Evolutionary conservation across 2,329 filamentous ascomycete species (phyloP).

Genomic region (Cladosporium halotolerans): DNA sequence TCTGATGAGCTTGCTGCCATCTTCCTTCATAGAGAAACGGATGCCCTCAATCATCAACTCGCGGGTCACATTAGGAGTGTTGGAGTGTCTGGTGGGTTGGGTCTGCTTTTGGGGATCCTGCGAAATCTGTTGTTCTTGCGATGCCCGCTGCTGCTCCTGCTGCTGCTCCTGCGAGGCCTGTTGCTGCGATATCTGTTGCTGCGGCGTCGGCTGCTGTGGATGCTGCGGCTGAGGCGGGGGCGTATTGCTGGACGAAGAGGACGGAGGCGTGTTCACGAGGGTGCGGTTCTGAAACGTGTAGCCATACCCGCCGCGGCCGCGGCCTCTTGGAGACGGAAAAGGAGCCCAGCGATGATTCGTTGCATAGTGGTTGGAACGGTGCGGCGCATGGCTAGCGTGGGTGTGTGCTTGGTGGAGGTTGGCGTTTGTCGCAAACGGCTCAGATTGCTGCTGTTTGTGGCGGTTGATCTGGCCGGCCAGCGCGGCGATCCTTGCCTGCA

Average conservation of each 20-base stretch:
- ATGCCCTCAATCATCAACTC: constrained; percentile 66
- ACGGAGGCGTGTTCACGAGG: constrained; percentile 43
- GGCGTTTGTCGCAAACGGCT: background rate
- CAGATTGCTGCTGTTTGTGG: constrained; percentile 22
- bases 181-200: background rate
- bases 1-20: constrained; percentile 77
- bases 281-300: constrained; percentile 50
- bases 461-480: constrained; percentile 27
- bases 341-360: constrained; percentile 21
- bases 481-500: constrained; percentile 28
- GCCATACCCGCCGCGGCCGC: constrained; percentile 18
- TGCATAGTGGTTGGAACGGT: background rate
- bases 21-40: constrained; percentile 64
- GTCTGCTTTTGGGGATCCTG: constrained; percentile 39
- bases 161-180: background rate
- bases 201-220: background rate
- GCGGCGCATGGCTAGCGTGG: background rate
- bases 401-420: constrained; percentile 3
- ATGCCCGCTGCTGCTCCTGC: background rate
- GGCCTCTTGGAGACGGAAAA: constrained; percentile 19
- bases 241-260: constrained; percentile 15
- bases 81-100: constrained; percentile 12
- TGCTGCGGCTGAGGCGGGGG: background rate
- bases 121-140: background rate
- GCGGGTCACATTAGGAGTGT: constrained; percentile 31